Base-by-base conservation (phyloP, 768 basidiomycete species). In the Mycena sanguinolenta region DNA sequence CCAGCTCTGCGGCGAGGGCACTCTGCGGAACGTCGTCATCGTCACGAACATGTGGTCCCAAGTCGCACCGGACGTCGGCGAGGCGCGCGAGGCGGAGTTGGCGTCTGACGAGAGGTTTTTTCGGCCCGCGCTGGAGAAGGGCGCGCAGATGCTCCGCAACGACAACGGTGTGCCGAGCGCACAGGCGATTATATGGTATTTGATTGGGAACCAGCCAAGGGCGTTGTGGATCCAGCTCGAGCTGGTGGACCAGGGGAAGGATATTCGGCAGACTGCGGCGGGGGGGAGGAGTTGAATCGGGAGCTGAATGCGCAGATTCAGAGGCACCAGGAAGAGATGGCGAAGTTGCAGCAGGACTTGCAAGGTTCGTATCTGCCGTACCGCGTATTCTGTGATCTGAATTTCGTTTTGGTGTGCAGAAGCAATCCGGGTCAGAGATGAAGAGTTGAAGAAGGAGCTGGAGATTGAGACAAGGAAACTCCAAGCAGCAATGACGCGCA, bases 1-100 rank as follows among this genome's bases (percentile, higher is more conserved):
- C 55, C 81, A 85, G 65, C 80, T 90, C 16, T 90, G 89, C 70
- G 89, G 89, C 17, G 84, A 86, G 23, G 79, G 64, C 52, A 80
- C 85, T 17, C 83, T 90, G 59, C 78, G 80, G 44, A 88, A 85
- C 67, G 86, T 90, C 32, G 79, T 86, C 30, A 83, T 90, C 67
- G 84, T 84, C 58, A 89, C 89, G 53, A 89, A 82, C 42, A 88
- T 85, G 86, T 89, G 88, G 88, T 83, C 80, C 6, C 78, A 81
- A 67, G 82, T 87, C 44, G 78, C 78, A 54, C 74, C 71, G 49
- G 79, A 79, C 52, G 36, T 82, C n/a, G 86, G 85, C 0, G 65
- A 80, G 64, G 76, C 74, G 5, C 80, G 85, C 5, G 86, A 87
- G 72, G 65, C 62, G 0, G 83, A 85, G 69, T 79, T 86, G n/a